These are phyloP conservation scores for Leccinum truebloodii DNA, from an alignment of 768 basidiomycete genomes.

Conservation along the genomic window DNA sequence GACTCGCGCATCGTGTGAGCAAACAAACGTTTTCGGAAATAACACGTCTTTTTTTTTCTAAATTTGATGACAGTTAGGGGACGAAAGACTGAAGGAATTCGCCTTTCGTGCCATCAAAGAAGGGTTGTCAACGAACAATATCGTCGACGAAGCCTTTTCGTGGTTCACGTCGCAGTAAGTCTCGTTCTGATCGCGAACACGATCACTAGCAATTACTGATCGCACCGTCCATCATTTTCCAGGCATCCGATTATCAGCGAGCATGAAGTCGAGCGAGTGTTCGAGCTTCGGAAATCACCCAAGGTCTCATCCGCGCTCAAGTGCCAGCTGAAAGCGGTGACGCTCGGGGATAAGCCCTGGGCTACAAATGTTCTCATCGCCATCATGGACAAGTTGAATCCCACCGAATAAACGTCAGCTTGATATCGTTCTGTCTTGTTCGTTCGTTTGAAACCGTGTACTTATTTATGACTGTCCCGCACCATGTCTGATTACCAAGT, in stretches of 20 bases:
- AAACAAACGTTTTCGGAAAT: not conserved
- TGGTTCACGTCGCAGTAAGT: constrained; percentile 35
- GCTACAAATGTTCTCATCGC: constrained; percentile 21
- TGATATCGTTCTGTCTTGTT: constrained; percentile 1
- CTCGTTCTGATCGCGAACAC: not conserved
- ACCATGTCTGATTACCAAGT: not conserved
- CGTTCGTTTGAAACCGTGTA: not conserved
- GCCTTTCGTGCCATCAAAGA: constrained; percentile 26
- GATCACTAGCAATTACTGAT: not conserved
- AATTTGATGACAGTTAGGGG: constrained; percentile 20
- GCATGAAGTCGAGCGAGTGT: constrained; percentile 22
- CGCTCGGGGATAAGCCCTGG: constrained; percentile 31
- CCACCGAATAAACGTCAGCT: constrained; percentile 1
- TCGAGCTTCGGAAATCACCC: constrained; percentile 21
- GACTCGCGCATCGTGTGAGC: constrained; percentile 31
- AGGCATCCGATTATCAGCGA: constrained; percentile 18
- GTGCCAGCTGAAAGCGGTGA: constrained; percentile 22
- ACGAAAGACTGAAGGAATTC: constrained; percentile 28
- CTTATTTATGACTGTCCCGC: not conserved
- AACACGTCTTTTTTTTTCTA: not conserved
- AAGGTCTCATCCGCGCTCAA: constrained; percentile 25
- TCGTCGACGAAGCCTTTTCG: constrained; percentile 32
- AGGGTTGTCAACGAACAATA: constrained; percentile 26
- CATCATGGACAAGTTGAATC: constrained; percentile 27
- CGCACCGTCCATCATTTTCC: constrained; percentile 1